Evolutionary conservation across 2,329 filamentous ascomycete species (phyloP), one percentile per base, ranked within the genome.

Genomic region (Trematosphaeria pertusa): DNA sequence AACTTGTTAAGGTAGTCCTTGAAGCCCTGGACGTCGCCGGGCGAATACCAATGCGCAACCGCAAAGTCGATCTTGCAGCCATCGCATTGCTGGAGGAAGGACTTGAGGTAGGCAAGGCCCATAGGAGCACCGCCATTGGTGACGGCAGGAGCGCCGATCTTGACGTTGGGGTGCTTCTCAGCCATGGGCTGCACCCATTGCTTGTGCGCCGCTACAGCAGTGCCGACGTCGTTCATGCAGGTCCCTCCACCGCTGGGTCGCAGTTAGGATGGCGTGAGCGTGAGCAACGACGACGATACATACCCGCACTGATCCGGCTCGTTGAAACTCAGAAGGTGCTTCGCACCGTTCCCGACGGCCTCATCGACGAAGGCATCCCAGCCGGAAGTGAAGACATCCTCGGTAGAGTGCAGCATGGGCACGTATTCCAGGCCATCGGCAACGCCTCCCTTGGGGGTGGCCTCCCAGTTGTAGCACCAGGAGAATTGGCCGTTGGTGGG

Each of bases 401-500:
- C 44, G 49, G 62, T 59, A 37, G 56, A 58, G 61, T 71, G 69
- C 7, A 71, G 59, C 32, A 69, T 87, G 49, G 88, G 87, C 30
- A 88, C 79, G 71, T 78, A 91, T 69, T 81, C 78, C 55, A 85
- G 62, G 19, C 66, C 59, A 9, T 59, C 48, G 42, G 75, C 69
- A 22, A 73, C 72, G 37, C 72, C 65, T 33, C 77, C 67, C 14
- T 60, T 61, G 36, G 79, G 78, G 42, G 59, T 55, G 8, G 60
- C 63, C 43, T 75, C 83, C 87, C 87, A 90, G 78, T 88, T 87
- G 76, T 87, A 88, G 40, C 74, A 79, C 86, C 86, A 89, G 18
- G 71, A 69, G 61, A 83, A 75, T 48, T 79, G 52, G 19, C 46
- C 38, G 8, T 52, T 38, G 41, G 38, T 45, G 12, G 52, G 36